Evolutionary conservation across 202 grass and related monocot species (phyloP).

Genomic region (Brachypodium distachyon): DNA sequence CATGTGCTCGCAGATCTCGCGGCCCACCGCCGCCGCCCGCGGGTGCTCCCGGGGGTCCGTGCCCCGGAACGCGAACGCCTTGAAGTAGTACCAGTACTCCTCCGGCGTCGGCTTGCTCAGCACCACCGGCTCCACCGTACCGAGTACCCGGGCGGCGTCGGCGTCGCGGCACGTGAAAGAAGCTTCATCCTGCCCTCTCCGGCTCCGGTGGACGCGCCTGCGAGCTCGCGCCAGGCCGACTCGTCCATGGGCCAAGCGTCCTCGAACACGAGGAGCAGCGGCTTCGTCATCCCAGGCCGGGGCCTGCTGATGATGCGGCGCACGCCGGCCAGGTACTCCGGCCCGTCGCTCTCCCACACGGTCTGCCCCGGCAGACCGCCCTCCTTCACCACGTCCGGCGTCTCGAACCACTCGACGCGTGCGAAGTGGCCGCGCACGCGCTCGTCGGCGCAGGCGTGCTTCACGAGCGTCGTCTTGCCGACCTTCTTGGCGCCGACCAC

Average conservation of each 20-base stretch:
- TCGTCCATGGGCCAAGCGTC: conserved; percentile 37
- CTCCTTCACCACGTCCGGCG: background rate
- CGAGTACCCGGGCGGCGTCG: background rate
- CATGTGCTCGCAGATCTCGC: background rate
- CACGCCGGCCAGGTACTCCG: too few species aligned
- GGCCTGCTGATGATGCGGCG: too few species aligned
- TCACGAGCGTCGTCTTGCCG: conserved; percentile 24
- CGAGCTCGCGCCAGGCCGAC: background rate
- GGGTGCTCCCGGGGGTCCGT: conserved; percentile 11
- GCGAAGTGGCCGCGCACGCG: conserved; percentile 28
- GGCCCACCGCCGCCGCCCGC: background rate
- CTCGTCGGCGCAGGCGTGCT: conserved; percentile 37
- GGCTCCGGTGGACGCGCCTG: background rate
- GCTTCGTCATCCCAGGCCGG: background rate
- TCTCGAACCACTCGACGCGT: conserved; percentile 19
- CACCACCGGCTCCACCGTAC: conserved; percentile 13
- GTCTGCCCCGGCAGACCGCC: background rate
- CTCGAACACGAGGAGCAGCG: conserved; percentile 33
- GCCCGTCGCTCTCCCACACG: too few species aligned
- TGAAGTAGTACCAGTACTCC: conserved; percentile 37
- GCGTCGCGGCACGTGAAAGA: conserved; percentile 14
- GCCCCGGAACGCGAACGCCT: conserved; percentile 20
- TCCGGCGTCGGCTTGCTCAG: background rate
- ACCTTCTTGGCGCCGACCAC: conserved; percentile 8
- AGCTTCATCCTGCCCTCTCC: conserved; percentile 18